phyloP scores from a whole-genome alignment of 2,329 filamentous ascomycete genomes.

The Sclerotinia minor region DNA sequence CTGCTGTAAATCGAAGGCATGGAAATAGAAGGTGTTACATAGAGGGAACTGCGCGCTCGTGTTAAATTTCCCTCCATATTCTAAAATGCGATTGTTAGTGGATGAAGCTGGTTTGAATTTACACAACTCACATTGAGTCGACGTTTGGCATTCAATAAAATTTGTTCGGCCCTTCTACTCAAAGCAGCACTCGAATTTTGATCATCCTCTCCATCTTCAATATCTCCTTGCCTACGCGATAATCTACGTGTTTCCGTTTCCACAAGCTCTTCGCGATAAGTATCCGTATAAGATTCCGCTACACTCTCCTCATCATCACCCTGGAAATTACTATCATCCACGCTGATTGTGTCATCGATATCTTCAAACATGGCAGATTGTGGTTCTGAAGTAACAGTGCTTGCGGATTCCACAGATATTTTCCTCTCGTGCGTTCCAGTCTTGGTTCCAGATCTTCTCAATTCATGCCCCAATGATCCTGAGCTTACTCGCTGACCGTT shows the following conservation, averaged over 20 bases:
- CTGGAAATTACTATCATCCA: slow-evolving; percentile 65
- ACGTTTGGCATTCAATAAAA: slow-evolving; percentile 89
- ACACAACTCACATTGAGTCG: slow-evolving; percentile 70
- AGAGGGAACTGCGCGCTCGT: slow-evolving; percentile 70
- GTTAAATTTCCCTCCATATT: slow-evolving; percentile 91
- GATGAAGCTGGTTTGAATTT: background rate
- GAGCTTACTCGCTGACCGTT: slow-evolving; percentile 45
- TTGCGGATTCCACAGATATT: slow-evolving; percentile 59
- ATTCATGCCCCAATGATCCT: slow-evolving; percentile 49
- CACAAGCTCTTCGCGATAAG: slow-evolving; percentile 40
- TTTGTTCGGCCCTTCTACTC: slow-evolving; percentile 82
- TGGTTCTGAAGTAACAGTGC: slow-evolving; percentile 56
- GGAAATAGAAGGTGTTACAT: slow-evolving; percentile 52
- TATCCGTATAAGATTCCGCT: slow-evolving; percentile 44
- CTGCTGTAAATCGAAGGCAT: slow-evolving; percentile 47
- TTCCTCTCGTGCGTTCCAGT: slow-evolving; percentile 51
- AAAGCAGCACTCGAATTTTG: slow-evolving; percentile 71
- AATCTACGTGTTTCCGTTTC: slow-evolving; percentile 37
- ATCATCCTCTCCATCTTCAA: slow-evolving; percentile 50
- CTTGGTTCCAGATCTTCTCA: slow-evolving; percentile 50
- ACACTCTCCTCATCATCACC: slow-evolving; percentile 68
- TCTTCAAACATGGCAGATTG: slow-evolving; percentile 55
- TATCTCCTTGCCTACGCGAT: slow-evolving; percentile 37
- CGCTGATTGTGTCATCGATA: slow-evolving; percentile 61
- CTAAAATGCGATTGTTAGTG: slow-evolving; percentile 48